Conservation (phyloP, 1,139 yeast genomes). For the Lodderomyces jiufengensis region DNA sequence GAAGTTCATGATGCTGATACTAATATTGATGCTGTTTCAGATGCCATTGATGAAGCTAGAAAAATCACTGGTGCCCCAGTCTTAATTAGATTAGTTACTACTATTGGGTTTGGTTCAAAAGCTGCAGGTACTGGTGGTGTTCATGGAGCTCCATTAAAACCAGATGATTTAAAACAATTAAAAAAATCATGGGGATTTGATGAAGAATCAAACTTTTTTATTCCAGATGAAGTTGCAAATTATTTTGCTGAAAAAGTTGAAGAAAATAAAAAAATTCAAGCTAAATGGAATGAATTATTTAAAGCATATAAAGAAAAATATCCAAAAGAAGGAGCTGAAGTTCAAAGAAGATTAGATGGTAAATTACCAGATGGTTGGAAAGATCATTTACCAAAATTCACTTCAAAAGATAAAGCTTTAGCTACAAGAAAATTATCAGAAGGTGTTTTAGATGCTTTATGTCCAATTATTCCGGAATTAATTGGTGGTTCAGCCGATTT, state of each 20-base stretch:
- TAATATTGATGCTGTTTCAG: conserved; percentile 67
- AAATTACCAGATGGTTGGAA: conserved; percentile 87
- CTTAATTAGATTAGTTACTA: conserved; percentile 82
- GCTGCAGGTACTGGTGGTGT: conserved; percentile 86
- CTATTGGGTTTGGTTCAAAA: conserved; percentile 93
- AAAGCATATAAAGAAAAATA: conserved; percentile 62
- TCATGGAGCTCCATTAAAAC: conserved; percentile 95
- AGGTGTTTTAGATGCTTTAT: conserved; percentile 64
- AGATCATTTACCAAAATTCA: conserved; percentile 72
- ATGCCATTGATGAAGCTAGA: conserved; percentile 74
- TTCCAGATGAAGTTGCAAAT: conserved; percentile 81
- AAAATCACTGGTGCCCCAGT: conserved; percentile 76
- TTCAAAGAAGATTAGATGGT: conserved; percentile 76
- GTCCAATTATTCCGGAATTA: conserved; percentile 75
- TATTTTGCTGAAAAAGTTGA: conserved; percentile 57
- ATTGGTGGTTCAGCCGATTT: conserved; percentile 98
- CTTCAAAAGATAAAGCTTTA: conserved; percentile 72
- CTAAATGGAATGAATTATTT: conserved; percentile 69
- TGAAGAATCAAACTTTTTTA: conserved; percentile 76
- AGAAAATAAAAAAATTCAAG: conserved; percentile 58
- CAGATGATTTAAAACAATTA: conserved; percentile 88
- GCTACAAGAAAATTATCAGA: conserved; percentile 97
- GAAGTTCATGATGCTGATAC: conserved; percentile 79
- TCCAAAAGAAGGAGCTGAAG: conserved; percentile 79
- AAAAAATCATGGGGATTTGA: conserved; percentile 85